Conservation (phyloP, 768 basidiomycete species). For the Tremella fuciformis region DNA sequence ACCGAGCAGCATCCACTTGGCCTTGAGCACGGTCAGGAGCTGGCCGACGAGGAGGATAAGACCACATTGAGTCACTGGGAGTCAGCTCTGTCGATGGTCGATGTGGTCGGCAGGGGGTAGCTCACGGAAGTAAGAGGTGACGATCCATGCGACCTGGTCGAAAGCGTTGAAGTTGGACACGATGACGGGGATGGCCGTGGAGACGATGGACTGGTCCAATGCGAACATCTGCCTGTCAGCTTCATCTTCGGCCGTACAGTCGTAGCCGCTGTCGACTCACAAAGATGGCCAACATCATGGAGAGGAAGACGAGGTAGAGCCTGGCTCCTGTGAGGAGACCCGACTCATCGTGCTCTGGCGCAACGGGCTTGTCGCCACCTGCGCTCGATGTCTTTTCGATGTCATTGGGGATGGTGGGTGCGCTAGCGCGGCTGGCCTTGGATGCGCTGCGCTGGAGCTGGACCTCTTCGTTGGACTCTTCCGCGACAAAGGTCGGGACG, state of each 20-base stretch:
- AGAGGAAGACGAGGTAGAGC: slow-evolving; percentile 4
- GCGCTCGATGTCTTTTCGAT: background rate
- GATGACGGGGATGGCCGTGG: slow-evolving; percentile 38
- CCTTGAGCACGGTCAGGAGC: slow-evolving; percentile 44
- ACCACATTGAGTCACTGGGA: slow-evolving; percentile 42
- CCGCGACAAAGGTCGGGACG: slow-evolving; percentile 5
- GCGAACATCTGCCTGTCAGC: slow-evolving; percentile 21
- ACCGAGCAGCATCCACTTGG: slow-evolving; percentile 48
- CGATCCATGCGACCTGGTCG: slow-evolving; percentile 39
- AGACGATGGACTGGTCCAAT: slow-evolving; percentile 44
- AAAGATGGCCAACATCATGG: slow-evolving; percentile 4
- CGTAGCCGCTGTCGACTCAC: background rate
- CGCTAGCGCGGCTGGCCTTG: background rate
- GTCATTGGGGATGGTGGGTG: background rate
- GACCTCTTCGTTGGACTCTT: background rate
- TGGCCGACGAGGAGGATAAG: slow-evolving; percentile 49
- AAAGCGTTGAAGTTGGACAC: slow-evolving; percentile 28
- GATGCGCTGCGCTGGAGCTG: background rate
- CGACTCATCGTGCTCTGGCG: background rate
- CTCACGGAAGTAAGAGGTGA: slow-evolving; percentile 41
- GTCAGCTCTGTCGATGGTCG: background rate
- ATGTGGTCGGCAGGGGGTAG: slow-evolving; percentile 2
- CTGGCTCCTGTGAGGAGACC: background rate
- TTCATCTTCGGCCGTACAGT: background rate
- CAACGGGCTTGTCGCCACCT: background rate